Conservation (phyloP, 495 filamentous ascomycete genomes). For the Neurospora sp. region DNA sequence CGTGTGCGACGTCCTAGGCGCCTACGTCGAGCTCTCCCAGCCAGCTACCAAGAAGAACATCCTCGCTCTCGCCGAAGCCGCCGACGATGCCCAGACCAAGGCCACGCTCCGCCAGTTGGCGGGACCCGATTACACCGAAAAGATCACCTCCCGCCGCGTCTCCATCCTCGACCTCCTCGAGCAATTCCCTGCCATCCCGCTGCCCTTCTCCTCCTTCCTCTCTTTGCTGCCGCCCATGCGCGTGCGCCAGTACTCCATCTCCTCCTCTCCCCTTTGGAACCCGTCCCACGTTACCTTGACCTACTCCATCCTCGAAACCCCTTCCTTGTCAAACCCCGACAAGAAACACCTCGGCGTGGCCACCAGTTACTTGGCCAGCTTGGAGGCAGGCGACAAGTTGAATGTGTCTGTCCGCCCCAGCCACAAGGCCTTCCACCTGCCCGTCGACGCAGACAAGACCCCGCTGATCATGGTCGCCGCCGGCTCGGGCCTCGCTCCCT, state of each 20-base stretch:
- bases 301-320: slow-evolving; percentile 51
- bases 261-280: slow-evolving; percentile 56
- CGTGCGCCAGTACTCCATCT: slow-evolving; percentile 70
- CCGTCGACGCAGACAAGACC: slow-evolving; percentile 44
- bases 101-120: slow-evolving; percentile 38
- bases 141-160: slow-evolving; percentile 47
- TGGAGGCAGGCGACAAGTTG: slow-evolving; percentile 49
- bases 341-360: slow-evolving; percentile 46
- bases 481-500: slow-evolving; percentile 52
- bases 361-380: slow-evolving; percentile 49
- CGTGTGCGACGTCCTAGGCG: slow-evolving; percentile 50
- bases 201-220: slow-evolving; percentile 55
- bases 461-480: slow-evolving; percentile 57
- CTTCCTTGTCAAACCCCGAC: slow-evolving; percentile 39
- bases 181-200: slow-evolving; percentile 40
- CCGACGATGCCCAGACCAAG: slow-evolving; percentile 26
- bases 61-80: slow-evolving; percentile 31
- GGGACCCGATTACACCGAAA: slow-evolving; percentile 37
- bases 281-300: slow-evolving; percentile 53
- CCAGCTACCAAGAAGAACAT: slow-evolving; percentile 54
- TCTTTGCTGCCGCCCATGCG: slow-evolving; percentile 64
- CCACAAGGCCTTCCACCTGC: slow-evolving; percentile 57
- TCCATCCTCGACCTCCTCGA: slow-evolving; percentile 58
- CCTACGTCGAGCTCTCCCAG: slow-evolving; percentile 63
- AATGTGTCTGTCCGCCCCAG: slow-evolving; percentile 50